Percentiles rank a stretch among this genome's conserved stretches.
phyloP scores from a whole-genome alignment of 306 rosid genomes.

The Lathyrus sativus region DNA sequence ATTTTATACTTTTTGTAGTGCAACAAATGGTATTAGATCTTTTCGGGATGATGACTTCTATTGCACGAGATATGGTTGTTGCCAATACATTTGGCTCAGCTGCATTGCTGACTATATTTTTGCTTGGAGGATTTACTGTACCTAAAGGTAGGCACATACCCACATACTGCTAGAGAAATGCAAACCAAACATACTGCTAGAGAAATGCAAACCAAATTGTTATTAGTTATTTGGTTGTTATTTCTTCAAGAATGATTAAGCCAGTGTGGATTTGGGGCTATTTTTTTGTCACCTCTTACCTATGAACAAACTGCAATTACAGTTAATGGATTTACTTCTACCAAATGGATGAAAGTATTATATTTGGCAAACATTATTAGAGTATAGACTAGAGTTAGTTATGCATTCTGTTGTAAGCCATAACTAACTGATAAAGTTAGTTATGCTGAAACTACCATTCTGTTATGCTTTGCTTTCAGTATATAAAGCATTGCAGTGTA shows the following conservation, averaged over 20 bases:
- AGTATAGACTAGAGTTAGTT: too few species aligned
- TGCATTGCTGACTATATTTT: conserved; percentile 60
- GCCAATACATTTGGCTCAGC: conserved; percentile 93
- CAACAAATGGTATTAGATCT: conserved; percentile 97
- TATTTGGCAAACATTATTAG: too few species aligned
- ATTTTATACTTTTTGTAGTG: conserved; percentile 62
- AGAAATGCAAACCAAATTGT: conserved; percentile 1
- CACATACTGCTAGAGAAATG: too few species aligned
- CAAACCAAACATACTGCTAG: too few species aligned
- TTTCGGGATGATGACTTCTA: conserved; percentile 75
- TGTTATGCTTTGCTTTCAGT: too few species aligned
- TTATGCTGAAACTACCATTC: too few species aligned
- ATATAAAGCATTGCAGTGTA: too few species aligned
- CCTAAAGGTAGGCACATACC: conserved; percentile 64
- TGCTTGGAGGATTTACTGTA: conserved; percentile 80
- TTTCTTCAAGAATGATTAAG: conserved; percentile 62
- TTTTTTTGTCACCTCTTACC: conserved; percentile 85
- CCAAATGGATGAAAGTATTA: conserved; percentile 80
- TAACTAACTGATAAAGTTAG: too few species aligned
- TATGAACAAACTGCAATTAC: conserved; percentile 76
- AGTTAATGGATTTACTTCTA: conserved; percentile 79
- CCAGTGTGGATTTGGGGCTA: conserved; percentile 90
- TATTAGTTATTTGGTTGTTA: conserved; percentile 31
- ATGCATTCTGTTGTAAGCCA: too few species aligned
- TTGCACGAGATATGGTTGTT: conserved; percentile 79